Evolutionary conservation across 352 stramenopile species (phyloP).

Genomic region (Thraustochytrium striatum): DNA sequence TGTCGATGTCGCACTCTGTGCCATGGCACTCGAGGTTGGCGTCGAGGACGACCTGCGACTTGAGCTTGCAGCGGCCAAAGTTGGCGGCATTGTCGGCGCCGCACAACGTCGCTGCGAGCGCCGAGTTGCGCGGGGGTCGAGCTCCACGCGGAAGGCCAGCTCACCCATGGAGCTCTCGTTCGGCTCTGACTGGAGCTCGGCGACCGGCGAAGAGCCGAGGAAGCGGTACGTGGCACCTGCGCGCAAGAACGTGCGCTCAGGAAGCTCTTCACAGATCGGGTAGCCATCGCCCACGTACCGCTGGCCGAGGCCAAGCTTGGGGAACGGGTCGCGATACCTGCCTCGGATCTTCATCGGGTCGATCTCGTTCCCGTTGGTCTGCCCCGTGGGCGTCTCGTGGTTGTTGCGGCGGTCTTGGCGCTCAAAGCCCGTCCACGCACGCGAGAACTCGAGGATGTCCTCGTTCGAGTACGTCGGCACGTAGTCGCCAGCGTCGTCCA

Average conservation of each 20-base stretch:
- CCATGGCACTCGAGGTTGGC: constrained; percentile 52
- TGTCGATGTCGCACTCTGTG: constrained; percentile 60
- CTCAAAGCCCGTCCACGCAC: constrained; percentile 64
- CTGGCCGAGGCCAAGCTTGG: constrained; percentile 60
- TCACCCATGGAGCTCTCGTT: constrained; percentile 26
- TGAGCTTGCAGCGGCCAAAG: constrained; percentile 51
- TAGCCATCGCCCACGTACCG: constrained; percentile 63
- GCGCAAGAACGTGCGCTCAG: constrained; percentile 58
- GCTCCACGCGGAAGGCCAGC: constrained; percentile 49
- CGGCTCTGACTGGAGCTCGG: constrained; percentile 22
- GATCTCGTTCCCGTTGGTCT: constrained; percentile 52
- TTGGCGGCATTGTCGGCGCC: constrained; percentile 25
- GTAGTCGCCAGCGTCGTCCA: constrained; percentile 52
- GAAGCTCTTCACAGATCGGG: constrained; percentile 62
- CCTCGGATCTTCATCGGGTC: constrained; percentile 62
- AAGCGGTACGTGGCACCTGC: constrained; percentile 57
- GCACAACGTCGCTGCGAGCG: constrained; percentile 55
- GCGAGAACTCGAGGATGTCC: constrained; percentile 60
- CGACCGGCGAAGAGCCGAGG: constrained; percentile 45
- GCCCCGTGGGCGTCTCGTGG: constrained; percentile 49
- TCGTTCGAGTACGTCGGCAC: constrained; percentile 58
- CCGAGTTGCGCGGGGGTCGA: constrained; percentile 49
- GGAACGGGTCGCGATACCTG: constrained; percentile 60
- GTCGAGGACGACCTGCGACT: constrained; percentile 52
- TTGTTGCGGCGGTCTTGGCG: constrained; percentile 54